Evolutionary conservation across 83 land plant genomes (phyloP).

Genomic region (Thuja plicata): DNA sequence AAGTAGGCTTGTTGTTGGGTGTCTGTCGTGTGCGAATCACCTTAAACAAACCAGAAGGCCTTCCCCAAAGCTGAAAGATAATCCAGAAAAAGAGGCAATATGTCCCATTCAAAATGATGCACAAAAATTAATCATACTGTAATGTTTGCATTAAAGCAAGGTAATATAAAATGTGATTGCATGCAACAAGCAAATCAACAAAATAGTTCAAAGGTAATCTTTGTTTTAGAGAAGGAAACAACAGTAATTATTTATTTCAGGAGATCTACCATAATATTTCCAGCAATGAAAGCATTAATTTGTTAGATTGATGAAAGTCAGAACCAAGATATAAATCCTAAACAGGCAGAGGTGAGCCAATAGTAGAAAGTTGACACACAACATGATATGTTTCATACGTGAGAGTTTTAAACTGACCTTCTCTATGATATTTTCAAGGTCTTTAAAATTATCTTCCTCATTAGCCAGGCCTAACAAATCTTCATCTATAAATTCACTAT

Average conservation of each 20-base stretch:
- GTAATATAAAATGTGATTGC: not conserved
- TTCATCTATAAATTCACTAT: slow-evolving; percentile 19
- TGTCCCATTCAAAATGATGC: not conserved
- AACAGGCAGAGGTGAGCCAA: not conserved
- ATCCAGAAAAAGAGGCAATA: not conserved
- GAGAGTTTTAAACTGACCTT: slow-evolving; percentile 24
- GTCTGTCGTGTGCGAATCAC: slow-evolving; percentile 9
- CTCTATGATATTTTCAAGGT: slow-evolving; percentile 27
- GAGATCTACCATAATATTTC: not conserved
- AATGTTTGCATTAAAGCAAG: not conserved
- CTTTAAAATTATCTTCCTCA: slow-evolving; percentile 21
- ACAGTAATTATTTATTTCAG: not conserved
- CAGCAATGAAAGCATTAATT: not conserved
- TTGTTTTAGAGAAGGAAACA: not conserved
- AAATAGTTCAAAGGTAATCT: not conserved
- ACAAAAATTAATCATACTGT: not conserved
- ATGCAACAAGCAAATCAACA: not conserved
- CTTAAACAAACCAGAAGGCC: slow-evolving; percentile 24
- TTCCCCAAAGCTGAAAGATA: slow-evolving; percentile 40
- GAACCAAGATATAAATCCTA: not conserved
- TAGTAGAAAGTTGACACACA: not conserved
- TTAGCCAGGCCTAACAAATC: slow-evolving; percentile 6
- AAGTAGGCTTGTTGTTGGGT: slow-evolving; percentile 26
- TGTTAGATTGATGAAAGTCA: not conserved
- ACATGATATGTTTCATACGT: not conserved